Evolutionary conservation across 164 flowering plant species (phyloP).

Genomic region (Amborella trichopoda): DNA sequence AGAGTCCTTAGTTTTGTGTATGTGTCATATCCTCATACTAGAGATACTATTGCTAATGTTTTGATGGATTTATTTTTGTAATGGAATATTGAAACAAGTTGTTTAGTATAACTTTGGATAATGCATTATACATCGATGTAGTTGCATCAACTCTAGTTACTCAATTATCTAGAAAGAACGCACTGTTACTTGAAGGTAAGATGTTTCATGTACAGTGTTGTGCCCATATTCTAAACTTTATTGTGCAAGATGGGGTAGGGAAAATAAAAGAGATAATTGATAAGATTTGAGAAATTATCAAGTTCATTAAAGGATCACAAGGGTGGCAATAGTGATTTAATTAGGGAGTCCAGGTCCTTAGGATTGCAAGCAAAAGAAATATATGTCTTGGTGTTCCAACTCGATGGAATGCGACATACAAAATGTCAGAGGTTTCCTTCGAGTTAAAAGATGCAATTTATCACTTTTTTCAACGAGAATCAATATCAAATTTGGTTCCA

Average conservation of each 20-base stretch:
- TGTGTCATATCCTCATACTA: constrained; percentile 69
- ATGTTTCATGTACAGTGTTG: constrained; percentile 48
- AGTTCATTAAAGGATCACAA: constrained; percentile 62
- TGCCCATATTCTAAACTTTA: constrained; percentile 51
- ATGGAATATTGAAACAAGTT: constrained; percentile 68
- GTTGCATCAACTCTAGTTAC: constrained; percentile 43
- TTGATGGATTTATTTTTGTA: constrained; percentile 56
- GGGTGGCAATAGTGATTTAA: constrained; percentile 60
- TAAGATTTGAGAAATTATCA: constrained; percentile 66
- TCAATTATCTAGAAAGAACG: constrained; percentile 49
- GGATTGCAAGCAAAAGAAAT: constrained; percentile 49
- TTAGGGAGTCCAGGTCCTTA: constrained; percentile 66
- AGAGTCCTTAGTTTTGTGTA: constrained; percentile 64
- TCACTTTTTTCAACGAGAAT: constrained; percentile 62
- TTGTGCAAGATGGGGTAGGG: constrained; percentile 49
- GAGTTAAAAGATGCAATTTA: constrained; percentile 81
- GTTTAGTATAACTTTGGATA: constrained; percentile 49
- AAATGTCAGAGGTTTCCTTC: constrained; percentile 62
- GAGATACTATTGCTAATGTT: constrained; percentile 52
- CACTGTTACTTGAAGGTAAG: constrained; percentile 54
- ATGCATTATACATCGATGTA: constrained; percentile 24
- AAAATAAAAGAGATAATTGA: constrained; percentile 31
- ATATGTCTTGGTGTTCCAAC: constrained; percentile 55
- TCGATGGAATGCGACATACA: constrained; percentile 80
- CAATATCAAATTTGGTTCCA: constrained; percentile 58